Evolutionary conservation across 768 basidiomycete genomes (phyloP), one percentile per base, ranked within the genome.

Genomic region (Leucogyrophana mollusca): DNA sequence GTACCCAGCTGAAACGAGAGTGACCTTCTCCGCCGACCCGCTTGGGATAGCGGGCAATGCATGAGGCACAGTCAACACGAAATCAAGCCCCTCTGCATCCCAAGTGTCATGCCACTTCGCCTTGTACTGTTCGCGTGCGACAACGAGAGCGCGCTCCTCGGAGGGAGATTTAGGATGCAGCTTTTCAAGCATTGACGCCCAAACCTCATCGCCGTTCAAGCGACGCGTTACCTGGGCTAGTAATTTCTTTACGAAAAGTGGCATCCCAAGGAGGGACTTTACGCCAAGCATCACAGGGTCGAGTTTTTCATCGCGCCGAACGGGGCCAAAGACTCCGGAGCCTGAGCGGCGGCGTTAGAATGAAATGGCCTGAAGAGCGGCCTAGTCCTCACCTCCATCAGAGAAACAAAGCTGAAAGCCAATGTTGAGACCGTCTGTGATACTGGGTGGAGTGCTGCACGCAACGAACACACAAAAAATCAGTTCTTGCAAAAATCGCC

Each of bases 351-450:
- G 23, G 20, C 18, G 25, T 16, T 9, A 23, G 18, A 51, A 11
- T 42, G 40, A 22, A 34, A 18, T 9, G 27, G 16, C 4, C 2
- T 2, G 33, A 39, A 33, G 25, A 34, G 11, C 16, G 22, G 47
- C 40, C 43, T 37, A 11, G 44, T 20, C 46, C 54, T 47, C 36
- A 76, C 82, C 81, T 38, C 77, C 79, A 40, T 83, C 82, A 4
- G 76, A 69, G 58, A 83, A 81, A 24, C 76, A 59, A 16, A 83
- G 59, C 49, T 82, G 75, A 51, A 81, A 73, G 9, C 76, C 80
- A 23, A 78, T 69, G 42, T 69, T 65, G 17, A 80, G 59, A n/a
- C 79, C 75, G 36, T 73, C 68, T n/a, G 64, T 52, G 20, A 81
- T 68, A 40, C 71, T 60, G n/a, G 82, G 81, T 21, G 80, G 68